Base-by-base conservation (phyloP, 2,329 filamentous ascomycete genomes). In the Xylariaceae sp. region DNA sequence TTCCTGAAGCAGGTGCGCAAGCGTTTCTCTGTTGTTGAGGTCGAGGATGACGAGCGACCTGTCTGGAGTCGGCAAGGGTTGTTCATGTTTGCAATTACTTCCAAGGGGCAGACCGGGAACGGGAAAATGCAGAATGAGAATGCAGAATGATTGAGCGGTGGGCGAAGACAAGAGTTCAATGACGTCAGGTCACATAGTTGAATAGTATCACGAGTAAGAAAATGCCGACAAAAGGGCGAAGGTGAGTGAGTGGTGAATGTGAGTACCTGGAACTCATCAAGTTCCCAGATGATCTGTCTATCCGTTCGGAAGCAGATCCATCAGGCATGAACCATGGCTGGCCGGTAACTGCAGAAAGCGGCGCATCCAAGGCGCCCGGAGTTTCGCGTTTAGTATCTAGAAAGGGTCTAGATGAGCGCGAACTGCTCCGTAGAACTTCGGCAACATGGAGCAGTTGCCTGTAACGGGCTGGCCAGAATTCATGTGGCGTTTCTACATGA, bases 1-100 rank as follows among this genome's bases (percentile, higher is more conserved):
- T 91, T 91, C 69, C 80, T 92, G 71, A 89, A 88, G 73, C 82
- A 82, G 71, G 86, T 87, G 13, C 85, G 79, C 70, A 90, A 88
- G 74, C 74, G 78, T 41, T 92, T 92, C 69, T 67, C 75, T 11
- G 80, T 90, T 15, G 78, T 80, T 41, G 85, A 88, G 68, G 72
- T 89, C 44, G 75, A 77, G 50, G 87, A 89, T 67, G 81, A 86
- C 60, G 84, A 87, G 63, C 75, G 80, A 34, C 76, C 79, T 1
- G 73, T 79, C 2, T 87, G 86, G 68, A 79, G 78, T 63, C 78
- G 83, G 51, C 76, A 86, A 64, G 77, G 76, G 1, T 73, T 88
- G 18, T 88, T 86, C 67, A 76, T 88, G 56, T 88, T 84, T 68
- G 78, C 81, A 9, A 81, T 87, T 63, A 64, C 60, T 1, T 41